Evolutionary conservation across 768 basidiomycete species (phyloP).

Genomic region (Mycena crocata): DNA sequence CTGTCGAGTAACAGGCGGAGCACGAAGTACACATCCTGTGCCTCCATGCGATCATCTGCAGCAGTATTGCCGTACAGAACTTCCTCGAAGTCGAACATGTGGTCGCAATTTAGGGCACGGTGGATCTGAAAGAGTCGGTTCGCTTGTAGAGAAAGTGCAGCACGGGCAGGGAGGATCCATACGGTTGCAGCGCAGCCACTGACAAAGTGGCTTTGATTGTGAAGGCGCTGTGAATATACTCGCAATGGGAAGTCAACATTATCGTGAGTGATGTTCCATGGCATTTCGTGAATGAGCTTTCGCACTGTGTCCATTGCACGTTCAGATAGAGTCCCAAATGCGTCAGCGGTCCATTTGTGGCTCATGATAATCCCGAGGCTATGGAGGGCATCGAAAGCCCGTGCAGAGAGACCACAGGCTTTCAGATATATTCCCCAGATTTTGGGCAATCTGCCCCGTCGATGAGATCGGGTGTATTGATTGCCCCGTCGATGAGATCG

Average conservation of each 20-base stretch:
- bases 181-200: conserved; percentile 39
- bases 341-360: conserved; percentile 18
- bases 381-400: conserved; percentile 34
- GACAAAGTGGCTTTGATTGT: conserved; percentile 39
- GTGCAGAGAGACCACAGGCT: conserved; percentile 33
- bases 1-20: neutral
- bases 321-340: conserved; percentile 4
- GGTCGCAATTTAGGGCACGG: neutral
- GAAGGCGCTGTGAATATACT: conserved; percentile 39
- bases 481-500: conserved; percentile 23
- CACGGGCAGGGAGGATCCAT: conserved; percentile 29
- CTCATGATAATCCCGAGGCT: conserved; percentile 33
- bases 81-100: neutral
- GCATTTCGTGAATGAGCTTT: conserved; percentile 18
- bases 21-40: neutral
- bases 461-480: conserved; percentile 33
- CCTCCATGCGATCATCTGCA: conserved; percentile 2
- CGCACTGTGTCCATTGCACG: conserved; percentile 25
- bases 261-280: conserved; percentile 35
- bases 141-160: conserved; percentile 6
- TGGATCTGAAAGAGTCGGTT: conserved; percentile 25
- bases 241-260: conserved; percentile 37
- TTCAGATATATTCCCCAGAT: conserved; percentile 35
- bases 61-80: neutral
- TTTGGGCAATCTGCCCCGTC: conserved; percentile 23